These are phyloP conservation scores for Carpediemonas membranifera DNA, from an alignment of 78 protist genomes.

Conservation along the genomic window DNA sequence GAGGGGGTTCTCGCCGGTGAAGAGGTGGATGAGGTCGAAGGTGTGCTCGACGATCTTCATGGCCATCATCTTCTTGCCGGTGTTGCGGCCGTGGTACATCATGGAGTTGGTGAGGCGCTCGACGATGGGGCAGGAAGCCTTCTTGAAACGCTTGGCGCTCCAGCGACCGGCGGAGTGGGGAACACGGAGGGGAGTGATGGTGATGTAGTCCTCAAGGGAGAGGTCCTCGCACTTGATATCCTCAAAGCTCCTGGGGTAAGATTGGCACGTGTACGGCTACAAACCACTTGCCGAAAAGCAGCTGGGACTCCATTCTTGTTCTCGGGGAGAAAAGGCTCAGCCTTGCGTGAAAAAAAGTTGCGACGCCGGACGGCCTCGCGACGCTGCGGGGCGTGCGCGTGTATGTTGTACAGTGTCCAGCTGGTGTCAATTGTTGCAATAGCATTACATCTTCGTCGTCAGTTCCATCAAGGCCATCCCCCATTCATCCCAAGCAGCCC, in stretches of 20 bases:
- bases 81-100: slow-evolving; percentile 97
- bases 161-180: slow-evolving; percentile 99
- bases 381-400: too few species aligned
- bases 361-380: too few species aligned
- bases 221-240: slow-evolving; percentile 58
- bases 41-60: slow-evolving; percentile 91
- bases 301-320: slow-evolving; percentile 1
- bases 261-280: too few species aligned
- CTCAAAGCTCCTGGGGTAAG: not conserved
- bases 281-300: slow-evolving; percentile 64
- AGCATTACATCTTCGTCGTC: too few species aligned
- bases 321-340: too few species aligned
- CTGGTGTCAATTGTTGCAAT: too few species aligned
- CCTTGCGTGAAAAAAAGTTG: too few species aligned
- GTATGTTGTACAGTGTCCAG: too few species aligned
- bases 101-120: slow-evolving; percentile 81
- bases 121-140: slow-evolving; percentile 97
- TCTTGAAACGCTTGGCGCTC: slow-evolving; percentile 88
- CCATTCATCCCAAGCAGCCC: too few species aligned
- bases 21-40: slow-evolving; percentile 94
- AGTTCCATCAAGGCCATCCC: too few species aligned
- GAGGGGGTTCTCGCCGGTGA: slow-evolving; percentile 93
- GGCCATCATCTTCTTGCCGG: slow-evolving; percentile 99
- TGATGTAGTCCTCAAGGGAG: slow-evolving; percentile 76
- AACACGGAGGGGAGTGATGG: slow-evolving; percentile 56